Evolutionary conservation across 2,329 filamentous ascomycete genomes (phyloP).

Genomic region (Aspergillus sp.): DNA sequence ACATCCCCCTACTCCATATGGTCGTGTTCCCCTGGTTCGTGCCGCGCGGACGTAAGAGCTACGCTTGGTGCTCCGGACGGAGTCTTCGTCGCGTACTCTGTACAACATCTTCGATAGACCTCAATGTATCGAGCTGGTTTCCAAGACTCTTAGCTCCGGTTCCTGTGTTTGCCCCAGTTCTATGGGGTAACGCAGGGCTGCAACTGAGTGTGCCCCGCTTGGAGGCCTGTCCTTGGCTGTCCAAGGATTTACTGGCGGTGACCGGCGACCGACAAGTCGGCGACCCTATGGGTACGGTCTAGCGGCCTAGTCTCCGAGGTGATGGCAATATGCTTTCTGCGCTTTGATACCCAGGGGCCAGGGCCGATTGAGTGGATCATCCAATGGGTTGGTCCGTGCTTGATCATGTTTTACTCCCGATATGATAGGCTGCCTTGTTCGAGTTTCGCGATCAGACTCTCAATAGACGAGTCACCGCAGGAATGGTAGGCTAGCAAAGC

Average conservation of each 20-base stretch:
- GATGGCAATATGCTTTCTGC: neutral
- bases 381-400: constrained; percentile 7
- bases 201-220: neutral
- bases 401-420: neutral
- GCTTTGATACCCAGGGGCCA: neutral
- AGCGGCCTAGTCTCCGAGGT: neutral
- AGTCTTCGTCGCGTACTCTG: constrained; percentile 3
- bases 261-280: neutral
- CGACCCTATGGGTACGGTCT: neutral
- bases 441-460: neutral
- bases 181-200: constrained; percentile 6
- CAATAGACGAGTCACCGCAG: neutral
- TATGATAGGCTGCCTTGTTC: constrained; percentile 5
- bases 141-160: neutral
- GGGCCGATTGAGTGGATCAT: neutral
- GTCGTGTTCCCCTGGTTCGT: constrained; percentile 4
- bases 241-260: neutral
- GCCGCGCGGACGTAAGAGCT: neutral
- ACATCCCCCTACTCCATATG: neutral
- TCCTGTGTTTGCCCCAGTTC: constrained; percentile 12
- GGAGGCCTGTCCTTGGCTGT: neutral
- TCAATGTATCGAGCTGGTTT: constrained; percentile 3
- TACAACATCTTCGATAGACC: constrained; percentile 11
- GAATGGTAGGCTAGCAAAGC: neutral
- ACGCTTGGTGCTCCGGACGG: neutral